Evolutionary conservation across 768 basidiomycete species (phyloP), one percentile per base, ranked within the genome.

Genomic region (Cantharellus cinnabarinus): DNA sequence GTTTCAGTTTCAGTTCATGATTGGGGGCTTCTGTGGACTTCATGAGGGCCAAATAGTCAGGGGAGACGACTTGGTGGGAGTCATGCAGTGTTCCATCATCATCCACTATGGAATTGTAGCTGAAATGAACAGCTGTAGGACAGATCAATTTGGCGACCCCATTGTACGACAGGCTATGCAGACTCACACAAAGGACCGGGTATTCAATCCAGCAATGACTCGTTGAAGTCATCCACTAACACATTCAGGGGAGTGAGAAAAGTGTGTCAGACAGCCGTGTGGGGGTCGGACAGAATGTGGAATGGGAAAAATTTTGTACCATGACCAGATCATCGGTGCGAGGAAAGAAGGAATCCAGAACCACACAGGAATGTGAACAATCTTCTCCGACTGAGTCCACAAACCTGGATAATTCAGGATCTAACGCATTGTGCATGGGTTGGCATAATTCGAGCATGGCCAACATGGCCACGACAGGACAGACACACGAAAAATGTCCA

Each of bases 151-250:
- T 10, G 44, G 20, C 1, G 20, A 48, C 44, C 10, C 20, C 29
- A 48, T 48, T 48, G 10, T 29, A 48, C 10, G 29, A 48, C 44
- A 48, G 10, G 44, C 29, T 48, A 48, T 34, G 64, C 60, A 58
- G 66, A 70, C 4, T 65, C 64, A 48, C 44, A 48, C 29, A 10
- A 10, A 10, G 10, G 44, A 10, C 44, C 44, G 29, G 44, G 44
- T 10, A 48, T 10, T 29, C 44, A 29, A 10, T 48, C 44, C 10
- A 48, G 44, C 10, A 48, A 10, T 1, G 10, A 10, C 44, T 10
- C 29, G 44, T 48, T 48, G 44, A 48, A 48, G 10, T 48, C 29
- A 29, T 48, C 44, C 10, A 48, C 44, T 10, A 10, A 10, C 1
- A 1, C 44, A 48, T 48, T 48, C 10, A 48, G 44, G 10, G 44